A percentile compares a stretch with the other conserved stretches of the same genome.
phyloP scores from a whole-genome alignment of 1,139 yeast genomes.

The Suhomyces wounanorum region DNA sequence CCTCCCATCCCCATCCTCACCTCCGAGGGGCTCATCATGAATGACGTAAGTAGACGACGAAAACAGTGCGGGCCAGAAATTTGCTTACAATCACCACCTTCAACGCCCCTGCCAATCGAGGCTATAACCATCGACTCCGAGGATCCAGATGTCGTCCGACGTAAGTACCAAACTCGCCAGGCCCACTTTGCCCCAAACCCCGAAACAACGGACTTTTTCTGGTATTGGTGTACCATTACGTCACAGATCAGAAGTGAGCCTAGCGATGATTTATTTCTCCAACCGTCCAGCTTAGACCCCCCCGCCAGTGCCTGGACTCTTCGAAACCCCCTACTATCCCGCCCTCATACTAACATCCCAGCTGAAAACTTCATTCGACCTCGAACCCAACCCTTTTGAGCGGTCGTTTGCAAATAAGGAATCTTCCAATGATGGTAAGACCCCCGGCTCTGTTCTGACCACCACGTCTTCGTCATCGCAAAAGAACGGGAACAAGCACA shows the following conservation, averaged over 20 bases:
- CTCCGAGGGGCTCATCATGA: constrained; percentile 8
- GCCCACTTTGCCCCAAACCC: neutral
- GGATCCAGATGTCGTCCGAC: constrained; percentile 11
- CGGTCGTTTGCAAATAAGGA: constrained; percentile 76
- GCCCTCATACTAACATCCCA: constrained; percentile 14
- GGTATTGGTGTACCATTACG: constrained; percentile 9
- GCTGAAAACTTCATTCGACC: constrained; percentile 59
- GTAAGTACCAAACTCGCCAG: constrained; percentile 6
- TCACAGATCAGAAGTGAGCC: constrained; percentile 5
- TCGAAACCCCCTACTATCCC: too few species aligned
- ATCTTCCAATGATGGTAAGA: constrained; percentile 6
- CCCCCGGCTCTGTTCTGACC: constrained; percentile 6
- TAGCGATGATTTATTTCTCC: neutral
- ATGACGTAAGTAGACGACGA: constrained; percentile 12
- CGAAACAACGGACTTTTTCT: neutral
- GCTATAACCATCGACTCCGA: neutral
- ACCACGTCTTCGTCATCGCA: constrained; percentile 18
- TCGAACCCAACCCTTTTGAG: constrained; percentile 96
- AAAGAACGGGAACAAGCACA: constrained; percentile 38
- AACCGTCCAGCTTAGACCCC: neutral
- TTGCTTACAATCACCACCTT: constrained; percentile 7
- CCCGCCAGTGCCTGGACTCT: too few species aligned
- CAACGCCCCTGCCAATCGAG: constrained; percentile 1
- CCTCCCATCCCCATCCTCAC: neutral
- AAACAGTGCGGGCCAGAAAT: constrained; percentile 4